Percentiles rank a stretch among this genome's conserved stretches.
phyloP scores from a whole-genome alignment of 2,329 filamentous ascomycete species.

The Cladosporium sp. region DNA sequence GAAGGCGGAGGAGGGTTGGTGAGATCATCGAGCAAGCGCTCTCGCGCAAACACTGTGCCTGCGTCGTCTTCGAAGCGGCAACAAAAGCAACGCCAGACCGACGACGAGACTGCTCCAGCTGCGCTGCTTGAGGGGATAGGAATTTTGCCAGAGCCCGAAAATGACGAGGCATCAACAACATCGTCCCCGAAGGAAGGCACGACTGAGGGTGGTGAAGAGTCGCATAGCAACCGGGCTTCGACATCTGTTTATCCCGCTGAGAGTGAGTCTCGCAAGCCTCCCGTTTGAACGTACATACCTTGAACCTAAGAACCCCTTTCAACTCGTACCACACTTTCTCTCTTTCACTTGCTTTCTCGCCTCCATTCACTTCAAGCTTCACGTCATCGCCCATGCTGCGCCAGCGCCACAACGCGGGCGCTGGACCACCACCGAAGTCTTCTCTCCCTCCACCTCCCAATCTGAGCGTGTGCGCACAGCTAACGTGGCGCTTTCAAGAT shows the following conservation, averaged over 20 bases:
- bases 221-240: constrained; percentile 1
- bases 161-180: too few species aligned
- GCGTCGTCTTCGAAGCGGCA: not conserved
- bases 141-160: not conserved
- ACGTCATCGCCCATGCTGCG: constrained; percentile 2
- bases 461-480: not conserved
- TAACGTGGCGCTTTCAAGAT: constrained; percentile 7
- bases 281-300: constrained; percentile 14
- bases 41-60: not conserved
- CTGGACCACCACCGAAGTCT: not conserved
- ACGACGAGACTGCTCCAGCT: not conserved
- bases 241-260: not conserved
- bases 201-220: constrained; percentile 2
- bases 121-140: not conserved
- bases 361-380: not conserved
- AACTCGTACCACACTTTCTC: not conserved
- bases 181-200: constrained; percentile 8
- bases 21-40: not conserved
- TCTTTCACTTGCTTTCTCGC: not conserved
- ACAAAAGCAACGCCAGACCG: not conserved
- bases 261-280: constrained; percentile 6
- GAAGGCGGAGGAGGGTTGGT: not conserved
- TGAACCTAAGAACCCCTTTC: not conserved
- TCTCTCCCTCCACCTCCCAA: not conserved
- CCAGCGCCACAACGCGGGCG: not conserved